Base-by-base conservation (phyloP, 2,329 filamentous ascomycete species). In the Paraphaeosphaeria minitans region DNA sequence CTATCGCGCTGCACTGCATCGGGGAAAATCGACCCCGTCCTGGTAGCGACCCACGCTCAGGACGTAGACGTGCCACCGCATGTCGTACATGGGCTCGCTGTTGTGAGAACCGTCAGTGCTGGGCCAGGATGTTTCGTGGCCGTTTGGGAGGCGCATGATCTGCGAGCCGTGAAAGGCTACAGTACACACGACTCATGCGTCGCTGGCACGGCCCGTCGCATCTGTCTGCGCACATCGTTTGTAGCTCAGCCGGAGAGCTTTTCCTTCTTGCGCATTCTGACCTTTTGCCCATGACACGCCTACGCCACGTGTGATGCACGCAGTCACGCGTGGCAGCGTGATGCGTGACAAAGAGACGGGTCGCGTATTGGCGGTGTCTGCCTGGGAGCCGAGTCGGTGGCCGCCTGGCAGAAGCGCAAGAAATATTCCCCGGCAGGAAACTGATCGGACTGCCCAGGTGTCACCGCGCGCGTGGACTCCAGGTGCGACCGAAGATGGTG, bases 271-370 rank as follows among this genome's bases (percentile, higher is more conserved):
- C 10, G 29, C 24, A 31, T 22, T 10, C 41, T 42, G 39, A 43
- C 14, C 50, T 14, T 14, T 16, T 53, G 41, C 27, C 51, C 39
- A 53, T 53, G 41, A 53, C 51, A 29, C 51, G 41, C 39, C 21
- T 45, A 39, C 16, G 37, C 50, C 50, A 53, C 35, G 49, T 51
- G 49, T 27, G 49, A 35, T 35, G 31, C 48, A 27, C n/a, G 21
- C 37, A 27, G 2, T 27, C 49, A 22, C 41, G 41, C 41, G 46
- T 45, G 10, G 39, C 14, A 46, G 35, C 13, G 29, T 45, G 9
- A 42, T 21, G 51, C 43, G 41, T 35, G 41, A 37, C 51, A 42
- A 21, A 21, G n/a, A 14, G 19, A 19, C n/a, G 22, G 22, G n/a
- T 39, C 50, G 16, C 29, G 22, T 37, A 41, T 27, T 42, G 50